These are phyloP conservation scores for Sistotremastrum niveocremeum DNA, from an alignment of 768 basidiomycete species.

Conservation along the genomic window DNA sequence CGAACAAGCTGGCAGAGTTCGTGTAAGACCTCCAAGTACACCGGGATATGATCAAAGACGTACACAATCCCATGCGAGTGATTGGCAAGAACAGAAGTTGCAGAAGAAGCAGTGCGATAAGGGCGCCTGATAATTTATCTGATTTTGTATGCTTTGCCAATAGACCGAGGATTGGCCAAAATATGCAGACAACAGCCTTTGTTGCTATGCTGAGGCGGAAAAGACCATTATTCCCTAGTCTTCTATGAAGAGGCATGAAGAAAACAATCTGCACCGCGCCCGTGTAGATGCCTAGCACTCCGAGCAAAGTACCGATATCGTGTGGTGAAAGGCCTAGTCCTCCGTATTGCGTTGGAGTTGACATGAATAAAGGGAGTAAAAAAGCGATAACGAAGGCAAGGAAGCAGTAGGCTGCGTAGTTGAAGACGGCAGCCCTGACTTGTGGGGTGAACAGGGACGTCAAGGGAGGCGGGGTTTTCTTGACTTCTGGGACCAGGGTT, in stretches of 20 bases:
- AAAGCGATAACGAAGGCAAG: conserved; percentile 23
- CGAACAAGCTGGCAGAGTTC: conserved; percentile 10
- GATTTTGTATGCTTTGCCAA: no score
- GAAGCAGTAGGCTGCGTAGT: conserved; percentile 39
- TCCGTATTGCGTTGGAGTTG: conserved; percentile 21
- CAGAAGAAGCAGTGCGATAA: conserved; percentile 18
- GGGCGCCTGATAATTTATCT: no score
- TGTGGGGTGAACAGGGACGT: conserved; percentile 34
- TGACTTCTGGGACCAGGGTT: no score
- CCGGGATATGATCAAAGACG: conserved; percentile 5
- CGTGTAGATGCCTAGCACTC: conserved; percentile 19
- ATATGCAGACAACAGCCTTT: no score
- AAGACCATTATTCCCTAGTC: conserved; percentile 26
- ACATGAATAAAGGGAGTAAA: conserved; percentile 23
- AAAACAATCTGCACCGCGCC: conserved; percentile 39
- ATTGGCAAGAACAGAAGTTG: conserved; percentile 36
- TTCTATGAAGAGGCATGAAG: conserved; percentile 43
- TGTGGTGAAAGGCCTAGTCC: conserved; percentile 24
- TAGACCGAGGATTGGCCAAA: no score
- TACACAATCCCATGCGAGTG: conserved; percentile 46
- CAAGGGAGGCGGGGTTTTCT: conserved; percentile 19
- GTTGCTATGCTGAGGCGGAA: no score
- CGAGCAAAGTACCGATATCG: conserved; percentile 25
- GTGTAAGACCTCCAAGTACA: not conserved
- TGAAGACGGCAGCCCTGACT: conserved; percentile 49